phyloP scores from a whole-genome alignment of 148 eudicot species.

The Fagopyrum esculentum region DNA sequence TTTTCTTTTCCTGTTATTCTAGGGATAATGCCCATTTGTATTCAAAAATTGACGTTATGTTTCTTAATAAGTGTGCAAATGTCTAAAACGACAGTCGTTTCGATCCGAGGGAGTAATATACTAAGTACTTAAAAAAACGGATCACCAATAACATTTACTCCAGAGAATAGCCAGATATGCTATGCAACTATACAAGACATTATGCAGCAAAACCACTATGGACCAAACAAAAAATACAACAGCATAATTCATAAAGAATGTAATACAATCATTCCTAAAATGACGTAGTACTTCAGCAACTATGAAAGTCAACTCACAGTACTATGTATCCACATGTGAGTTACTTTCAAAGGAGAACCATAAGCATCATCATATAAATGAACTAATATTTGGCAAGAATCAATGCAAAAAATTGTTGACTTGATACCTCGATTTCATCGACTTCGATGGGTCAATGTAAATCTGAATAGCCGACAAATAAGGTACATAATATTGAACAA shows the following conservation, averaged over 20 bases:
- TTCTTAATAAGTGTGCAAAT: no score
- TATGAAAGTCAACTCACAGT: not conserved
- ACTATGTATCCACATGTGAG: not conserved
- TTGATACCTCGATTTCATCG: slow-evolving; percentile 23
- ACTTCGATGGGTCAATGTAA: slow-evolving; percentile 17
- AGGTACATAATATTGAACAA: slow-evolving; percentile 34
- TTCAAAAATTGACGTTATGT: no score
- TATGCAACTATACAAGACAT: not conserved
- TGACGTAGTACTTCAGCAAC: not conserved
- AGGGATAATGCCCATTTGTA: no score
- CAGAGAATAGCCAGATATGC: not conserved
- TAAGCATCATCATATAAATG: not conserved
- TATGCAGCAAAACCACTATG: not conserved
- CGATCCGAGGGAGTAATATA: no score
- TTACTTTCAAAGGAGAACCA: not conserved
- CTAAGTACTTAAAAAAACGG: not conserved
- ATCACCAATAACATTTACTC: not conserved
- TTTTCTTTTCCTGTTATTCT: no score
- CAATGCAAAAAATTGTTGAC: not conserved
- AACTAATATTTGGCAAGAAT: not conserved
- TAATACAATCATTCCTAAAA: not conserved
- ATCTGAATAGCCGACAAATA: slow-evolving; percentile 29
- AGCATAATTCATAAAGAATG: not conserved
- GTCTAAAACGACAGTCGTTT: no score
- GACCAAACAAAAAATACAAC: slow-evolving; percentile 3